phyloP scores from a whole-genome alignment of 192 early-diverging fungal genomes.

The Physocladia obscura region DNA sequence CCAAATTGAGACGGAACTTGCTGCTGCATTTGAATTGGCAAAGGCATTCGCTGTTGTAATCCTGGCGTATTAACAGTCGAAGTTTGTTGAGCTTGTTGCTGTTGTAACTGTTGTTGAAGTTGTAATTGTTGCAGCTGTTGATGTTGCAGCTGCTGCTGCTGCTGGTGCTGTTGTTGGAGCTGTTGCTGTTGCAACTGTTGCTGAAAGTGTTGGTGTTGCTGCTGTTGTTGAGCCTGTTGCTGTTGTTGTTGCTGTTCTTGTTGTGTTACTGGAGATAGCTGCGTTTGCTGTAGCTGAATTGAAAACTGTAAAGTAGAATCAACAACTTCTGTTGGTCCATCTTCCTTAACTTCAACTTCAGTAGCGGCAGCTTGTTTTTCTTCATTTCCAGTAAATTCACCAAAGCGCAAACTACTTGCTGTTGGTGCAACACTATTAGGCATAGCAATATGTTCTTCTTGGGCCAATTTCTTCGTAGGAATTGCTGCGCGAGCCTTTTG shows the following conservation, averaged over 20 bases:
- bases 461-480: slow-evolving; percentile 74
- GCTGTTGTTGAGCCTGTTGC: slow-evolving; percentile 10
- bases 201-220: neutral
- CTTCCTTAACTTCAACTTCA: slow-evolving; percentile 1
- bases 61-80: slow-evolving; percentile 4
- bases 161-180: slow-evolving; percentile 17
- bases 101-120: slow-evolving; percentile 8
- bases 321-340: neutral
- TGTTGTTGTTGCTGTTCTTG: slow-evolving; percentile 13
- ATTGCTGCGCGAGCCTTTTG: slow-evolving; percentile 35
- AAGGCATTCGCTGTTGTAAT: slow-evolving; percentile 25
- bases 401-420: slow-evolving; percentile 69
- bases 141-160: neutral
- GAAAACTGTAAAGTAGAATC: neutral
- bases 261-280: neutral
- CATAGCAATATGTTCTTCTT: slow-evolving; percentile 88
- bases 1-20: slow-evolving; percentile 30
- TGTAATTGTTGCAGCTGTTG: slow-evolving; percentile 2
- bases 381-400: slow-evolving; percentile 52
- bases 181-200: slow-evolving; percentile 3
- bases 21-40: slow-evolving; percentile 16
- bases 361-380: neutral
- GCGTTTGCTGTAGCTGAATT: slow-evolving; percentile 2
- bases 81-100: neutral
- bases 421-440: slow-evolving; percentile 63